Evolutionary conservation across 352 stramenopile genomes (phyloP), one percentile per base, ranked within the genome.

Genomic region (Elongisporangium anandrum): DNA sequence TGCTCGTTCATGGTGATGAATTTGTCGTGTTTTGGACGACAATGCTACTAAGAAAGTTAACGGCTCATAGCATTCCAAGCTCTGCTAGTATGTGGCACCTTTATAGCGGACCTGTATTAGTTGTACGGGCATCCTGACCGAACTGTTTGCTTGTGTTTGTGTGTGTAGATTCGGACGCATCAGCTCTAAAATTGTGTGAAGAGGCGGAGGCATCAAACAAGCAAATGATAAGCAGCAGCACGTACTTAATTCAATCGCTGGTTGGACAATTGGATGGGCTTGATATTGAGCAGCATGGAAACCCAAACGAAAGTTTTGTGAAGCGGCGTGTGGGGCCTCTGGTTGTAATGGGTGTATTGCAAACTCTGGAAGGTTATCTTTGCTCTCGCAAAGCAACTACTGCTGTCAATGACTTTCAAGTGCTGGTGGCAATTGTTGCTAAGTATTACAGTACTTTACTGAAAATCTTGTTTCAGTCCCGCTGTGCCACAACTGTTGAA

Each of bases 351-450:
- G 90, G 88, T 1, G 63, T 96, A 54, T 80, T 97, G 45, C 81
- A 97, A 57, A 94, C 94, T 16, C 70, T 99, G 0, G 94, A 99
- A 67, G 83, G 72, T 8, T 80, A 94, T 21, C 62, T 99, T 15
- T 98, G 90, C 61, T 97, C 90, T 9, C 80, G 82, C 12, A 78
- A 83, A 38, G 70, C 92, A 51, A 98, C 94, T 8, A 99, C 92
- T 29, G 74, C 65, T 8, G 65, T 77, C 2, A 71, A 79, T 10
- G 82, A 92, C 34, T 90, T 92, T 17, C 78, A 81, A 39, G 57
- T 72, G 0, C 73, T 95, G 26, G 67, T 94, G 5, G 72, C 69
- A 29, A 70, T 79, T 38, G 70, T 90, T 13, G 82, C 82, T 9
- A 90, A 88, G 63, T 94, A 89, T 62, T 88, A 92, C 71, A 79